These are phyloP conservation scores for Eucalyptus guilfoylei DNA, from an alignment of 345 rosid species.

Conservation along the genomic window DNA sequence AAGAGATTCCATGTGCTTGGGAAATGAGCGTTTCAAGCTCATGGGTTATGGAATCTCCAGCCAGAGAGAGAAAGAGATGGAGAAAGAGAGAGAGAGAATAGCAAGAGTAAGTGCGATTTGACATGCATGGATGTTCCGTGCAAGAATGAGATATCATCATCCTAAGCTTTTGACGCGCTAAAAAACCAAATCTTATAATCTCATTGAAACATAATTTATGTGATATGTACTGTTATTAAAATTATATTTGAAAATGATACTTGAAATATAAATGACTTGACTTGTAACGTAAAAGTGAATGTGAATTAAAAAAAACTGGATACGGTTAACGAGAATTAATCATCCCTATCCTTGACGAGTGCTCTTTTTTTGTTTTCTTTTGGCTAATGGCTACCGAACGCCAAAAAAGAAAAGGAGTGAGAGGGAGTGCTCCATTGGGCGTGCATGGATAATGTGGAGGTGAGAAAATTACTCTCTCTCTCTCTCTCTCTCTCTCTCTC, in stretches of 20 bases:
- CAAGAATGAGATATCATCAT: background rate
- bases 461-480: background rate
- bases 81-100: background rate
- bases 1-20: background rate
- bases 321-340: background rate
- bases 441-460: background rate
- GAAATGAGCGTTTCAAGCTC: background rate
- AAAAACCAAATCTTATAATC: background rate
- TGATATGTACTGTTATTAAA: background rate
- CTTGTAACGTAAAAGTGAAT: background rate
- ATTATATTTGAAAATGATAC: background rate
- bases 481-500: background rate
- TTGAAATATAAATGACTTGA: too few species aligned
- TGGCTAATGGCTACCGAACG: background rate
- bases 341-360: background rate
- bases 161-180: background rate
- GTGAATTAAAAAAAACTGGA: background rate
- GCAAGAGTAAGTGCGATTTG: background rate
- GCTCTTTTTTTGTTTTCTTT: background rate
- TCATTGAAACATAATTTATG: background rate
- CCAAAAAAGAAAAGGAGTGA: background rate
- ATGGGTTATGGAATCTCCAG: constrained; percentile 15
- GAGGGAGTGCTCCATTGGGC: background rate
- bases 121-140: background rate
- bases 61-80: background rate